Percentiles rank a stretch among this genome's conserved stretches.
Conservation (phyloP, 129 eudicot species). For the Centaurea solstitialis region DNA sequence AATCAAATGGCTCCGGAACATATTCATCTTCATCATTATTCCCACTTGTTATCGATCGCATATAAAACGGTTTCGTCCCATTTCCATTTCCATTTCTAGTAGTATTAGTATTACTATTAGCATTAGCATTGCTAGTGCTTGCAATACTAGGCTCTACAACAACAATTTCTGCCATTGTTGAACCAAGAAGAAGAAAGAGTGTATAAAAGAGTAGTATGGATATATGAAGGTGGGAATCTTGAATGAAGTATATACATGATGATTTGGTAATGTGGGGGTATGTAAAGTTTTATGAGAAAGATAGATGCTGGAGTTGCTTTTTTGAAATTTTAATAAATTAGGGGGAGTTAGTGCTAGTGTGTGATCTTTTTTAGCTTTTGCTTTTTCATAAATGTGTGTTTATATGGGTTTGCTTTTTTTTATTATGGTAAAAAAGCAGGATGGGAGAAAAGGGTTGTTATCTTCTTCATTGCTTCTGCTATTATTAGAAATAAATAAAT, state of each 20-base stretch:
- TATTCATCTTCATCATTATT: conserved; percentile 45
- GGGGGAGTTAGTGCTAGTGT: conserved; percentile 24
- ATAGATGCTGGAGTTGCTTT: conserved; percentile 38
- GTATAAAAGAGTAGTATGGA: conserved; percentile 21
- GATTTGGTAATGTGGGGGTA: conserved; percentile 19
- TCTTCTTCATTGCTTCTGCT: too few relatives aligned
- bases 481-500: too few relatives aligned
- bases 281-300: conserved; percentile 39
- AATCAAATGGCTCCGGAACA: conserved; percentile 84
- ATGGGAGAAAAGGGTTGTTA: conserved; percentile 14
- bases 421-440: conserved; percentile 16
- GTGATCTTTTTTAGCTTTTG: conserved; percentile 35
- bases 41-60: conserved; percentile 54
- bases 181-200: conserved; percentile 22
- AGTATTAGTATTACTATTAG: conserved; percentile 12
- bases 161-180: conserved; percentile 74
- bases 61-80: conserved; percentile 31
- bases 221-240: conserved; percentile 43
- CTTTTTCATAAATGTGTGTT: conserved; percentile 20
- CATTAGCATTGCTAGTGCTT: conserved; percentile 26
- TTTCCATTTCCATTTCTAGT: neutral
- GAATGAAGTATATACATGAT: conserved; percentile 46
- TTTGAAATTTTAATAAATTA: conserved; percentile 16
- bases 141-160: conserved; percentile 61
- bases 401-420: conserved; percentile 20